Evolutionary conservation across 2,329 filamentous ascomycete genomes (phyloP), one percentile per base, ranked within the genome.

Genomic region (Dactylellina drechsleri): DNA sequence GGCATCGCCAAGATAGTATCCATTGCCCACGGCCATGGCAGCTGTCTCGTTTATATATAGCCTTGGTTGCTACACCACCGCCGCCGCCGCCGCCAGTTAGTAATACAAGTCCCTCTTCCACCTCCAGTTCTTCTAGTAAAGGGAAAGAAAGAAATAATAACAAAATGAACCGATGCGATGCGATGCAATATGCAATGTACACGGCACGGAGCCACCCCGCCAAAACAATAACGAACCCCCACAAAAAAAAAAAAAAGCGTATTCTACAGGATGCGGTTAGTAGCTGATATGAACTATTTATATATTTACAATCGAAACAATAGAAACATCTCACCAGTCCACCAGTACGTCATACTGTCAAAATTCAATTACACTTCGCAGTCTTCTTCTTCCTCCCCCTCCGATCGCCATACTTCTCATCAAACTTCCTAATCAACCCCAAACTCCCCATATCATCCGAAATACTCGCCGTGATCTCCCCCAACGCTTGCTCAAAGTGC

Each of bases 361-460:
- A 23, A 23, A 23, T 23, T 31, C 60, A 74, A 50, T 74, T 67
- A 59, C 90, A 87, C 73, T 83, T 83, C 66, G 82, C 82, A 79
- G 83, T 88, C 82, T 87, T 89, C 80, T 87, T 88, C 80, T 87
- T 86, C 78, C 87, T 87, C 0, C 86, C 87, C 80, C 88, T 90
- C 41, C 90, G 87, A 80, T 97, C 93, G 26, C 95, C 94, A 81
- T 93, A 99, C 81, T 94, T 91, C 83, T 97, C 92, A 81, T 99
- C 95, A 80, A 98, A 99, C 83, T 96, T 96, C 79, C 92, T 87
- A 79, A 99, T 97, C 12, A 92, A 91, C 77, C 88, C 88, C 76
- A 99, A 84, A 36, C 89, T 92, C 57, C 88, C 86, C 94, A 97
- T 98, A 80, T 99, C 93, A 82, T 97, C 94, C 79, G 89, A 93